Base-by-base conservation (phyloP, 345 rosid genomes). In the Eucalyptus paniculata region DNA sequence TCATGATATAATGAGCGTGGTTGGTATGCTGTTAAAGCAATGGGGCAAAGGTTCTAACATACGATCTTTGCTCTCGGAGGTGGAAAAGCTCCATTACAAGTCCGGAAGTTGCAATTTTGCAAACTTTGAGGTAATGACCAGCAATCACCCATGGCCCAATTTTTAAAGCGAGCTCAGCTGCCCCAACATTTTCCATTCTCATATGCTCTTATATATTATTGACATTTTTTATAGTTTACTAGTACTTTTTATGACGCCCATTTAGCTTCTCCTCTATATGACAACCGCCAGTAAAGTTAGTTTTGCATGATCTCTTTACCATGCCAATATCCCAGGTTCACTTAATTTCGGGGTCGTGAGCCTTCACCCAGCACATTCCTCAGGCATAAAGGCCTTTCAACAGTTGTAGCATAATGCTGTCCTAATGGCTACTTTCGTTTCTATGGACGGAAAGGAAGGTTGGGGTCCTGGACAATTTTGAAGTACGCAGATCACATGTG, bases 11-110 rank as follows among this genome's bases (percentile, higher is more conserved):
- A 26, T 14, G 80, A 23, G 30, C 88, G 47, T 88, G 50, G 87
- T n/a, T 47, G 90, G 67, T 69, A 96, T 96, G 99, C 98, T 90
- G 96, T 96, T 47, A 89, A 95, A 91, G 96, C 94, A 89, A 96
- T 95, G 9, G 9, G 98, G 47, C 89, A 82, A 87, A 96, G 90
- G 92, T 97, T 97, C 93, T 90, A 96, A 40, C 93, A 97, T 90
- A 97, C 98, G 77, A 89, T 97, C 89, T 97, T 97, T 86, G 98
- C 98, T 60, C 96, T 96, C 69, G 98, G 99, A 87, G 98, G 99
- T 87, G 99, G 97, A 82, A 97, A 96, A 90, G 94, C 97, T 4
- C 97, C 98, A 87, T 90, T 94, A 16, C 92, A 96, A 94, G 98
- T 87, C 56, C 15, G 44, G 58, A 28, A 62, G 44, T 34, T 34